Evolutionary conservation across 2,329 filamentous ascomycete species (phyloP), one percentile per base, ranked within the genome.

Genomic region (Cladosporium sphaerospermum): DNA sequence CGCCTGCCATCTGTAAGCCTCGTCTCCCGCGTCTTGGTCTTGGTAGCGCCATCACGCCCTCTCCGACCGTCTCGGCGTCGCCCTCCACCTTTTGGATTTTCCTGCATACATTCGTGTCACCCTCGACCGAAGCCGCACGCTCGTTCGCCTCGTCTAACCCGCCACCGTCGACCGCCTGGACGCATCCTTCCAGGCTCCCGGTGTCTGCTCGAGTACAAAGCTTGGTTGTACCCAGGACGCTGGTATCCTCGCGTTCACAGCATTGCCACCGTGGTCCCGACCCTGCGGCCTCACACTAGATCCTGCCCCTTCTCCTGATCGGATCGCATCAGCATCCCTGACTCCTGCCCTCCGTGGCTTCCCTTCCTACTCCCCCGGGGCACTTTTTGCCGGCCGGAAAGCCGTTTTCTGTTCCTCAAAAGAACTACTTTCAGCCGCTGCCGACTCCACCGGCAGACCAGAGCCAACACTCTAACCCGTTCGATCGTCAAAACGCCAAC

Each of bases 401-500:
- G 54, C 50, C 59, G 43, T 59, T 59, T 55, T 39, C 56, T 44
- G 28, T 57, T 44, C 45, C 61, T 41, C 59, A 61, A 53, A 56
- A 44, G 32, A 46, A 53, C 34, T 45, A 61, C 58, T 50, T 62
- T 47, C 60, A 59, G 16, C 62, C 64, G 37, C 58, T 66, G 49
- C 62, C 63, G 36, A 64, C 62, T 55, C 62, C 62, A 33, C 64
- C 63, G 19, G 62, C 63, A 45, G 62, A 67, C 45, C 51, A 31
- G 39, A 50, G 51, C 52, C 64, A 61, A 61, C 64, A 62, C 56
- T 58, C 62, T 44, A 60, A 60, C 58, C 57, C 62, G 50, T 57
- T 54, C 56, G 57, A 63, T 55, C 59, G 57, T 47, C 57, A 75
- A 62, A 72, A 73, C 71, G 76, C 69, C 75, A 82, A 75, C 73